Evolutionary conservation across 805 yeast genomes (phyloP).

Genomic region (Candida adriatica): DNA sequence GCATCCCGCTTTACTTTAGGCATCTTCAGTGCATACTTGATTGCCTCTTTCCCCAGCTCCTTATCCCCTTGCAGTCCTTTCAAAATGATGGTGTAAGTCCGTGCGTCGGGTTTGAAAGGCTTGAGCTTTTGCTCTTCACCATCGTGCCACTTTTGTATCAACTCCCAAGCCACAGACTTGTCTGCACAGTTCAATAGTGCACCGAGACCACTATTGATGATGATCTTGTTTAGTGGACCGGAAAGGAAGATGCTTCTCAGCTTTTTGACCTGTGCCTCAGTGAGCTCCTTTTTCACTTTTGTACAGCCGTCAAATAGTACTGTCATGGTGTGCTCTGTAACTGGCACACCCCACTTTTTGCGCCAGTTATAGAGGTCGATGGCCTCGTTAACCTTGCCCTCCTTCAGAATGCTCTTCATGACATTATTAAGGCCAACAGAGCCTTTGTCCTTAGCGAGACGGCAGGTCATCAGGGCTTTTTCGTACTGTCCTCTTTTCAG

Average conservation of each 20-base stretch:
- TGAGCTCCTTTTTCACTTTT: constrained; percentile 23
- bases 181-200: constrained; percentile 37
- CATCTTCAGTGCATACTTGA: constrained; percentile 7
- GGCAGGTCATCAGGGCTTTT: constrained; percentile 48
- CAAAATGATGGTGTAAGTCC: constrained; percentile 26
- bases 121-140: constrained; percentile 14
- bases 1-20: constrained; percentile 13
- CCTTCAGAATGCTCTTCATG: constrained; percentile 39
- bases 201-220: constrained; percentile 39
- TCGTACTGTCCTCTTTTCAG: constrained; percentile 40
- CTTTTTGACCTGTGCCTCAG: constrained; percentile 28
- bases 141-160: constrained; percentile 28
- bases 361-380: constrained; percentile 45
- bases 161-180: constrained; percentile 30
- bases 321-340: constrained; percentile 42
- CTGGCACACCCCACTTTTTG: constrained; percentile 54
- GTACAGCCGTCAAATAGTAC: constrained; percentile 41
- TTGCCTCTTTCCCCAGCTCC: background rate
- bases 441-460: constrained; percentile 42
- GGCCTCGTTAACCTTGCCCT: constrained; percentile 39
- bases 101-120: constrained; percentile 26
- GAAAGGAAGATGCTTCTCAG: constrained; percentile 27
- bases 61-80: constrained; percentile 14
- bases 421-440: constrained; percentile 60
- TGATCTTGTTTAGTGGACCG: constrained; percentile 31